These are phyloP conservation scores for Trichoderma brevicompactum DNA, from an alignment of 2,329 filamentous ascomycete species.

Conservation along the genomic window DNA sequence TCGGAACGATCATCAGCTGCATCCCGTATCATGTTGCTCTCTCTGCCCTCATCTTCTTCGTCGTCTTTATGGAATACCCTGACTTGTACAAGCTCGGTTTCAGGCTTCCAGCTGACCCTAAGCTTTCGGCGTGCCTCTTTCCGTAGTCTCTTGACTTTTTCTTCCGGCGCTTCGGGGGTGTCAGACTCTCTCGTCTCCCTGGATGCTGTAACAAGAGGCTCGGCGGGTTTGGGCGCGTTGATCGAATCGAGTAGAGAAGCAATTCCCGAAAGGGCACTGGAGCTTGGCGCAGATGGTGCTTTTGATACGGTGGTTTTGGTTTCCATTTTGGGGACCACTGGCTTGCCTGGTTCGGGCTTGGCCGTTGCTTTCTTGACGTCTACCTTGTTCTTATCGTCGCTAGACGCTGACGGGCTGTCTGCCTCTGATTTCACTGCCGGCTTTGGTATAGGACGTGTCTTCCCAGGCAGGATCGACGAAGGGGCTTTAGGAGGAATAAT, in stretches of 20 bases:
- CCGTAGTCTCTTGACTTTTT: conserved; percentile 68
- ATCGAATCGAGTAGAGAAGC: conserved; percentile 59
- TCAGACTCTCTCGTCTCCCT: conserved; percentile 57
- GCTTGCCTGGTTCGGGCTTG: conserved; percentile 33
- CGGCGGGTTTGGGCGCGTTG: conserved; percentile 48
- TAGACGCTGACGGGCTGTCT: conserved; percentile 37
- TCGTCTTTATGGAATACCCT: conserved; percentile 74
- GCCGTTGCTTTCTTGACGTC: conserved; percentile 36
- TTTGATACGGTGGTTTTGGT: conserved; percentile 39
- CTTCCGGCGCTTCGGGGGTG: conserved; percentile 67
- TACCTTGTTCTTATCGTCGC: conserved; percentile 41
- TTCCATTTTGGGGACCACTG: conserved; percentile 37
- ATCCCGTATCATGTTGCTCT: conserved; percentile 70
- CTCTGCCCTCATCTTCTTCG: conserved; percentile 70
- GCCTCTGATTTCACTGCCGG: conserved; percentile 45
- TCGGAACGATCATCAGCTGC: conserved; percentile 74
- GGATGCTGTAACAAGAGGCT: conserved; percentile 50
- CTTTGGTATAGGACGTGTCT: conserved; percentile 51
- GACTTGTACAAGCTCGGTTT: conserved; percentile 67
- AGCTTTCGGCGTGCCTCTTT: conserved; percentile 74
- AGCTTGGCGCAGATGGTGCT: conserved; percentile 38
- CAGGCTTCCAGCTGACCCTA: conserved; percentile 72
- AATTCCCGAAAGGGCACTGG: conserved; percentile 52
- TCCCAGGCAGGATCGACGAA: conserved; percentile 53
- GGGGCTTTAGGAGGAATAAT: conserved; percentile 39